A percentile compares a stretch with the other conserved stretches of the same genome.
Evolutionary conservation across 305 asterid genomes (phyloP).

Genomic region (Rubia tinctorum): DNA sequence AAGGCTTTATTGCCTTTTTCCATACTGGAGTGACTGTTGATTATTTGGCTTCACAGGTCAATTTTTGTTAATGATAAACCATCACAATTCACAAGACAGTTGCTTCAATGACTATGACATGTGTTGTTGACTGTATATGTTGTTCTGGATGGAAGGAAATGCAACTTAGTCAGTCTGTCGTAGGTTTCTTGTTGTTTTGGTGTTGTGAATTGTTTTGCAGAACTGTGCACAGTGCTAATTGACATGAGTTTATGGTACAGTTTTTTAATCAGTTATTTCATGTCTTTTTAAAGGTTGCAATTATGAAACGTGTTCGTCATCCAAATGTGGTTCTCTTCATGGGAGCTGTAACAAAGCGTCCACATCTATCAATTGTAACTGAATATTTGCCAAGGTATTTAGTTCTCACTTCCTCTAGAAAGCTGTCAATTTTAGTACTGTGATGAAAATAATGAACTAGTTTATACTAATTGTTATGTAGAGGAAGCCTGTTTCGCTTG

Average conservation of each 20-base stretch:
- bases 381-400: slow-evolving; percentile 88
- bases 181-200: not conserved
- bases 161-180: not conserved
- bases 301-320: slow-evolving; percentile 97
- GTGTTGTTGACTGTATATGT: not conserved
- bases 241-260: slow-evolving; percentile 22
- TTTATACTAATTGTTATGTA: slow-evolving; percentile 28
- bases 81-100: not conserved
- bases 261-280: not conserved
- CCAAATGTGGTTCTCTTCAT: slow-evolving; percentile 96
- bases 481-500: slow-evolving; percentile 91
- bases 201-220: not conserved
- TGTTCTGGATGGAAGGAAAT: too few relatives aligned
- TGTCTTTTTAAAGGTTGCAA: slow-evolving; percentile 63
- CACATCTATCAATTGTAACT: slow-evolving; percentile 36
- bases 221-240: not conserved
- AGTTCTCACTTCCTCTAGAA: slow-evolving; percentile 1
- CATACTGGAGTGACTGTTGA: not conserved
- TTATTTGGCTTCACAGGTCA: not conserved
- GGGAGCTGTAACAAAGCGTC: slow-evolving; percentile 95
- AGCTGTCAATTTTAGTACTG: not conserved
- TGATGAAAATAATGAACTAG: slow-evolving; percentile 19
- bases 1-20: not conserved
- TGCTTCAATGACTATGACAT: not conserved
- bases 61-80: not conserved